These are phyloP conservation scores for Penicillium paneum DNA, from an alignment of 2,329 filamentous ascomycete genomes.

Conservation along the genomic window DNA sequence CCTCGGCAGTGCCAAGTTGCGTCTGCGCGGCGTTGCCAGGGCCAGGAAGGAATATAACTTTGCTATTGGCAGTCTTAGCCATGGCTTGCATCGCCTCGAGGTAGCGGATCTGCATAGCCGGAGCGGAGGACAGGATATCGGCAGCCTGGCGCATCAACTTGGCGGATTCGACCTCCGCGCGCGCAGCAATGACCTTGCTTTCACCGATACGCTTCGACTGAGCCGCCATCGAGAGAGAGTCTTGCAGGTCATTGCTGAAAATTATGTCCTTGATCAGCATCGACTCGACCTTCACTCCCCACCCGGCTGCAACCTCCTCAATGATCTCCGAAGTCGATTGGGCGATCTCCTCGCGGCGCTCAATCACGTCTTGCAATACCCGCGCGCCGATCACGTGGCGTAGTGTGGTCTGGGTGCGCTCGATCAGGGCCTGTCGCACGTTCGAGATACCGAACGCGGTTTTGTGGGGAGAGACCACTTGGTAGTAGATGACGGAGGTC, in stretches of 20 bases:
- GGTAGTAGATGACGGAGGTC: slow-evolving; percentile 98
- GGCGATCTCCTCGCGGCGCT: slow-evolving; percentile 95
- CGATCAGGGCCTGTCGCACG: slow-evolving; percentile 90
- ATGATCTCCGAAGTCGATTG: slow-evolving; percentile 96
- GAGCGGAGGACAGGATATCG: slow-evolving; percentile 85
- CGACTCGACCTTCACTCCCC: slow-evolving; percentile 94
- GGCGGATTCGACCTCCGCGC: slow-evolving; percentile 92
- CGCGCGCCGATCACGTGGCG: slow-evolving; percentile 95
- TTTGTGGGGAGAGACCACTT: slow-evolving; percentile 92
- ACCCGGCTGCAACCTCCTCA: slow-evolving; percentile 86
- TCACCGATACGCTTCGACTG: slow-evolving; percentile 98
- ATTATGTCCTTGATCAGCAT: slow-evolving; percentile 99
- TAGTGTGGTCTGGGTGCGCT: slow-evolving; percentile 96
- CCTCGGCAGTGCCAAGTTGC: slow-evolving; percentile 50
- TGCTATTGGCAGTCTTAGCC: slow-evolving; percentile 87
- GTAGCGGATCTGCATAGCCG: slow-evolving; percentile 97
- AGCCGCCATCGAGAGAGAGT: slow-evolving; percentile 94
- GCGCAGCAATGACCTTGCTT: slow-evolving; percentile 95
- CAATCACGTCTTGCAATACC: slow-evolving; percentile 95
- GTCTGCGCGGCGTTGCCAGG: slow-evolving; percentile 55
- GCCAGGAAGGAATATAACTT: slow-evolving; percentile 75
- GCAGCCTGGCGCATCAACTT: slow-evolving; percentile 83
- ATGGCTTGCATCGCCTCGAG: slow-evolving; percentile 98
- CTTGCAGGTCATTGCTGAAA: slow-evolving; percentile 92
- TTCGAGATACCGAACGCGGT: slow-evolving; percentile 95